phyloP scores from a whole-genome alignment of 2,329 filamentous ascomycete genomes.

The Alternaria sp. region DNA sequence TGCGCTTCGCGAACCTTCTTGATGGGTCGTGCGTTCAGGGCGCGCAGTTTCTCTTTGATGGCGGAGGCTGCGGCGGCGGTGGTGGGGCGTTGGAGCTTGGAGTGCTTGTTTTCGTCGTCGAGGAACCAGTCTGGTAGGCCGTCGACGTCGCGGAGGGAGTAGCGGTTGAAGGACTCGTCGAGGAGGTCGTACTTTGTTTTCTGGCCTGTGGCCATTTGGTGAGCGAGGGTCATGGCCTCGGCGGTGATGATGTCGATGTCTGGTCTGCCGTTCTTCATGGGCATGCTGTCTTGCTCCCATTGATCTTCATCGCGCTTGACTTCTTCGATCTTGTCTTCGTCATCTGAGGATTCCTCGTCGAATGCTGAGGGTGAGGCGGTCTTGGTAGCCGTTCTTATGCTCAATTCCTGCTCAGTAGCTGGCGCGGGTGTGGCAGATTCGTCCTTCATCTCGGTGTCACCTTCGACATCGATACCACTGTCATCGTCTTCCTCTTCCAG shows the following conservation, averaged over 20 bases:
- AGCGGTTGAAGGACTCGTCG: constrained; percentile 94
- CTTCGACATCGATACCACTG: constrained; percentile 49
- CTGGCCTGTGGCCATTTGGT: constrained; percentile 85
- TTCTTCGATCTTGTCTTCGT: constrained; percentile 63
- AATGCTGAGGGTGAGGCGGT: constrained; percentile 22
- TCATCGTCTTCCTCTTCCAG: constrained; percentile 57
- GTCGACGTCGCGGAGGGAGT: constrained; percentile 86
- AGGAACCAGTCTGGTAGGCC: constrained; percentile 97
- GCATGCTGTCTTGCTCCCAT: constrained; percentile 72
- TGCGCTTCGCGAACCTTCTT: constrained; percentile 99
- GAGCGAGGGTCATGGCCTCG: constrained; percentile 97
- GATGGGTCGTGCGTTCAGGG: constrained; percentile 93
- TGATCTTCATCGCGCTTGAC: constrained; percentile 63
- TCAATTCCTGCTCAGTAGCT: constrained; percentile 18
- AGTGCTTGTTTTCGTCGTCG: constrained; percentile 86
- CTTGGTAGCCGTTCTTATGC: constrained; percentile 28
- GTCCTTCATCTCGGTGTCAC: constrained; percentile 30
- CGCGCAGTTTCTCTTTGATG: constrained; percentile 92
- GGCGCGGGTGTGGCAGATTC: constrained; percentile 11
- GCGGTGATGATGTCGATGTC: constrained; percentile 99
- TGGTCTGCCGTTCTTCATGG: constrained; percentile 67
- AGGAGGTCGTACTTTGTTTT: constrained; percentile 79
- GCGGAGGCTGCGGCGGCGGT: constrained; percentile 86
- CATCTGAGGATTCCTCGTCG: constrained; percentile 46
- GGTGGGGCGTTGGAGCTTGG: constrained; percentile 85